Evolutionary conservation across 2,329 filamentous ascomycete genomes (phyloP).

Genomic region (Tolypocladium amazonense): DNA sequence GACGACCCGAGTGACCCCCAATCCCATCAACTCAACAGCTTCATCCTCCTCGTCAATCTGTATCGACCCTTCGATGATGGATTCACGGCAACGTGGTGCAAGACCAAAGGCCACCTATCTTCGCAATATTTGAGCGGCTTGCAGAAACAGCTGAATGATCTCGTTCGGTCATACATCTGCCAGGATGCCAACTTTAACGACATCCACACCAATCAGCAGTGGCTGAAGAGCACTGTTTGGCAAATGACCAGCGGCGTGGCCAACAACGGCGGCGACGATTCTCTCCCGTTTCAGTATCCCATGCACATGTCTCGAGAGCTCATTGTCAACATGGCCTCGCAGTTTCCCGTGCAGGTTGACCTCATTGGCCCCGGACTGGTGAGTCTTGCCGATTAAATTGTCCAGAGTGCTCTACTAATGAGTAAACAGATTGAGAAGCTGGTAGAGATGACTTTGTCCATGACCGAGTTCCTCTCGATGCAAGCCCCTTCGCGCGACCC

Average conservation of each 20-base stretch:
- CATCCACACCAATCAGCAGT: constrained; percentile 48
- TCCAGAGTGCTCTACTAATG: not conserved
- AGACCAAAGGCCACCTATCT: constrained; percentile 46
- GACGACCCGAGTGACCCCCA: constrained; percentile 50
- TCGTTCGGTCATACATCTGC: constrained; percentile 40
- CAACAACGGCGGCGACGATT: constrained; percentile 32
- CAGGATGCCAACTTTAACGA: constrained; percentile 45
- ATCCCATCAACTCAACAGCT: constrained; percentile 41
- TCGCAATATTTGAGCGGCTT: constrained; percentile 44
- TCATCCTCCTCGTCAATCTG: constrained; percentile 49
- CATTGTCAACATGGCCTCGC: constrained; percentile 53
- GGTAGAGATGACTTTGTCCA: constrained; percentile 62
- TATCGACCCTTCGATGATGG: constrained; percentile 57
- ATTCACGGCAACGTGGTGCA: constrained; percentile 57
- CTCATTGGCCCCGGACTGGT: constrained; percentile 65
- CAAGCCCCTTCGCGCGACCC: constrained; percentile 49
- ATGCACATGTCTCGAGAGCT: constrained; percentile 53
- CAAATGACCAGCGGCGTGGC: constrained; percentile 47
- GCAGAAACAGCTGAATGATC: constrained; percentile 51
- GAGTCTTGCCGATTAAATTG: constrained; percentile 18
- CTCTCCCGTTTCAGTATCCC: constrained; percentile 52
- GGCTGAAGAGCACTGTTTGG: constrained; percentile 55
- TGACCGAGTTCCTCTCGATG: constrained; percentile 63
- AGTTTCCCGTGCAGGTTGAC: constrained; percentile 65
- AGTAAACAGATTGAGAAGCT: constrained; percentile 60